Percentiles rank a stretch among this genome's conserved stretches.
Evolutionary conservation across 2,329 filamentous ascomycete species (phyloP).

Genomic region (Colletotrichum echinochloae): DNA sequence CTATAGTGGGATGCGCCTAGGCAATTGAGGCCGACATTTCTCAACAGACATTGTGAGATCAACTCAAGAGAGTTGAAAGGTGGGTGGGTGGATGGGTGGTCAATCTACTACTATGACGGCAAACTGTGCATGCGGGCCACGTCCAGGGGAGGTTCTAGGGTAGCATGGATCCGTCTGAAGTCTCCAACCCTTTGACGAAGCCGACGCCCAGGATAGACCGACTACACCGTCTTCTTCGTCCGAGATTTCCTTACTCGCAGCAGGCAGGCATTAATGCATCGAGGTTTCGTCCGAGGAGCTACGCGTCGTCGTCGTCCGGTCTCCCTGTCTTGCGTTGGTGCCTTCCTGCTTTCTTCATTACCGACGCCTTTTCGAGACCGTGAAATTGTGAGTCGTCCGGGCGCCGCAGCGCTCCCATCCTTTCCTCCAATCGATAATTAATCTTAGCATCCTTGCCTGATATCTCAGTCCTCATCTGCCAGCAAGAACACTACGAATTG

Average conservation of each 20-base stretch:
- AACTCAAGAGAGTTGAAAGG: not conserved
- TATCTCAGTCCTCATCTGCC: conserved; percentile 24
- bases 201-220: conserved; percentile 20
- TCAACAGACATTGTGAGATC: not conserved
- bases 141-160: not conserved
- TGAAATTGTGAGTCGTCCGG: conserved; percentile 18
- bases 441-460: conserved; percentile 30
- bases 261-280: conserved; percentile 21
- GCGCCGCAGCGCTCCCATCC: conserved; percentile 19
- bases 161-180: conserved; percentile 6
- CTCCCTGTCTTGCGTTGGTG: not conserved
- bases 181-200: conserved; percentile 2
- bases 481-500: not conserved
- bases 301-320: conserved; percentile 25
- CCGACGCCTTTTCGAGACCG: not conserved
- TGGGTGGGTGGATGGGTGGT: not conserved
- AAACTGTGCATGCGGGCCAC: not conserved
- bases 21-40: not conserved
- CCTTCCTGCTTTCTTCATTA: conserved; percentile 3
- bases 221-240: conserved; percentile 22
- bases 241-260: conserved; percentile 21
- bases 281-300: conserved; percentile 14
- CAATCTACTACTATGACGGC: not conserved
- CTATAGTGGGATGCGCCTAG: conserved; percentile 1
- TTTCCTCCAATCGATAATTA: conserved; percentile 8